Percentiles rank a stretch among this genome's conserved stretches.
Evolutionary conservation across 2,329 filamentous ascomycete genomes (phyloP).

Genomic region (Sclerotinia borealis): DNA sequence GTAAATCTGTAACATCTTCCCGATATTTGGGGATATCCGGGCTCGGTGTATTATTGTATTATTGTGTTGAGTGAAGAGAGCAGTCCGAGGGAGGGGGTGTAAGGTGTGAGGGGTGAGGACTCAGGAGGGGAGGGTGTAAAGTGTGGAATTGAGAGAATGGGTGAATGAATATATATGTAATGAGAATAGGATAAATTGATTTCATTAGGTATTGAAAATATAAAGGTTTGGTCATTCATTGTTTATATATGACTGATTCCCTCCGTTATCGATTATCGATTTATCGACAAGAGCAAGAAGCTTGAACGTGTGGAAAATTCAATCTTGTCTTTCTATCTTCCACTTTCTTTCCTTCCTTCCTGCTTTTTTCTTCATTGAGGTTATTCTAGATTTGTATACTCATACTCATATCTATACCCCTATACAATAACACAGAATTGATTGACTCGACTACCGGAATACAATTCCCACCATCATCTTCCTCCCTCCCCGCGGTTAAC

Average conservation of each 20-base stretch:
- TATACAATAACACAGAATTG: background rate
- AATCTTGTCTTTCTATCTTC: background rate
- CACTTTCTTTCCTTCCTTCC: too few relatives aligned
- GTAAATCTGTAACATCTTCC: background rate
- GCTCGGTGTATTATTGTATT: background rate
- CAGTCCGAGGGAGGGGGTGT: background rate
- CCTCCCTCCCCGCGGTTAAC: background rate
- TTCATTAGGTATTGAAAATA: slow-evolving; percentile 1
- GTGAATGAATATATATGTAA: background rate
- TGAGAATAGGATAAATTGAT: background rate
- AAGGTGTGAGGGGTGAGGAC: background rate
- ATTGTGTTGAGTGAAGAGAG: too few relatives aligned
- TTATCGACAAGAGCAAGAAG: too few relatives aligned
- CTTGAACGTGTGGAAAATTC: background rate
- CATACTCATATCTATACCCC: background rate
- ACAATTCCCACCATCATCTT: too few relatives aligned
- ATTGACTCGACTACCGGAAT: background rate
- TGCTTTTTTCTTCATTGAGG: too few relatives aligned
- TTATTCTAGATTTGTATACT: background rate
- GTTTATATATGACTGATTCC: background rate
- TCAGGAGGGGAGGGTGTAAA: background rate
- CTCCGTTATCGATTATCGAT: slow-evolving; percentile 9
- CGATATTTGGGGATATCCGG: background rate
- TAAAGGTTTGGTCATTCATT: background rate
- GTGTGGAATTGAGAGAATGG: background rate